Percentiles rank a stretch among this genome's conserved stretches.
Conservation (phyloP, 371 early-diverging fungal species). For the Mortierella sp. region DNA sequence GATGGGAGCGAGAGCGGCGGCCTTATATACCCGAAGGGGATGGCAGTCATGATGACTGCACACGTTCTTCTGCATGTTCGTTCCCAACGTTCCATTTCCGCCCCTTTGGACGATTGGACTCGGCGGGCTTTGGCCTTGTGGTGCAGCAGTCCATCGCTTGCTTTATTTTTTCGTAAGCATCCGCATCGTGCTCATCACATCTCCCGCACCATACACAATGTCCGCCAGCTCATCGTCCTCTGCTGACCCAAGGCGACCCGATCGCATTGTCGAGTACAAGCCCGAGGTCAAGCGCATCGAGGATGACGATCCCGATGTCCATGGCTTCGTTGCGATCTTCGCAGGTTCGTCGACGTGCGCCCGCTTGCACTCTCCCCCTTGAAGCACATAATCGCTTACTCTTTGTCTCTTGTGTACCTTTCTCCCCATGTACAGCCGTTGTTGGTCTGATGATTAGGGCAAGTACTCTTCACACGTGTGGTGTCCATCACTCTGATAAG, state of each 20-base stretch:
- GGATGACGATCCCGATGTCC: slow-evolving; percentile 51
- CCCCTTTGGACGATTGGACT: no score
- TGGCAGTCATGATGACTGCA: no score
- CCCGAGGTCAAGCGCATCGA: slow-evolving; percentile 48
- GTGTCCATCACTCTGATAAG: no score
- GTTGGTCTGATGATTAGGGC: slow-evolving; percentile 45
- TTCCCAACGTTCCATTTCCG: no score
- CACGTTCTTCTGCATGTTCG: no score
- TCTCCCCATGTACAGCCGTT: slow-evolving; percentile 14
- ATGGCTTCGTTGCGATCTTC: slow-evolving; percentile 39
- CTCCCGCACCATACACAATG: no score
- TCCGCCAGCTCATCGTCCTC: slow-evolving; percentile 7
- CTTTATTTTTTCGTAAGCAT: no score
- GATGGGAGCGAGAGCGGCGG: background rate
- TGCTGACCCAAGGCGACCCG: slow-evolving; percentile 36
- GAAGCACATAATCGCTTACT: background rate
- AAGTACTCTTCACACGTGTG: slow-evolving; percentile 1
- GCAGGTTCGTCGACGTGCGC: slow-evolving; percentile 15
- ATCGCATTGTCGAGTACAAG: slow-evolving; percentile 45
- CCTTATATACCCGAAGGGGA: no score
- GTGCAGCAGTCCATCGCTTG: no score
- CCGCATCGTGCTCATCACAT: no score
- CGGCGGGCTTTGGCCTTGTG: no score
- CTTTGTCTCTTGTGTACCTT: background rate
- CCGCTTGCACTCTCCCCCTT: no score